Percentiles rank a stretch among this genome's conserved stretches.
phyloP scores from a whole-genome alignment of 768 basidiomycete genomes.

The Chalciporus chontae region DNA sequence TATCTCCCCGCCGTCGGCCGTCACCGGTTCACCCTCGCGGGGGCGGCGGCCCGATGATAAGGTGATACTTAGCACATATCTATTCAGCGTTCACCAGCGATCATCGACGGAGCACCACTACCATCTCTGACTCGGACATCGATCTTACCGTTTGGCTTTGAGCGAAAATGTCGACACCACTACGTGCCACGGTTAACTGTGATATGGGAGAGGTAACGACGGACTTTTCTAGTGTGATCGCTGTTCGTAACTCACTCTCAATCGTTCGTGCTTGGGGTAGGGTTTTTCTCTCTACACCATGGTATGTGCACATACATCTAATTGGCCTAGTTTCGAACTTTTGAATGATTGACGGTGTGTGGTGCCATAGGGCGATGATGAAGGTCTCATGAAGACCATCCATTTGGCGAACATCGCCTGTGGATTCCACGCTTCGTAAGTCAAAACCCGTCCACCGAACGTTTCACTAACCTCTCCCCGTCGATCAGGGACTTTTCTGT shows the following conservation, averaged over 20 bases:
- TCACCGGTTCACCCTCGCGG: no score
- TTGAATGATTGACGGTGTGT: no score
- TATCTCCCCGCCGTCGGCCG: background rate
- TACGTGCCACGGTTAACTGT: slow-evolving; percentile 47
- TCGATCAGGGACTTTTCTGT: slow-evolving; percentile 54
- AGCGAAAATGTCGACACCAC: slow-evolving; percentile 17
- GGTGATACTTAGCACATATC: no score
- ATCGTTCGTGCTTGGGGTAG: slow-evolving; percentile 22
- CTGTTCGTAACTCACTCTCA: background rate
- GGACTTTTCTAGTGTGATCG: background rate
- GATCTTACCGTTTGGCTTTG: no score
- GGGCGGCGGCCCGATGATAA: no score
- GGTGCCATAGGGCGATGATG: slow-evolving; percentile 45
- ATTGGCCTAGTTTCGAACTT: no score
- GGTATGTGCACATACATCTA: slow-evolving; percentile 23
- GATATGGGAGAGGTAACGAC: slow-evolving; percentile 51
- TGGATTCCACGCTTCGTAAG: slow-evolving; percentile 64
- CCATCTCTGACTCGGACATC: no score
- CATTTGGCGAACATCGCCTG: slow-evolving; percentile 64
- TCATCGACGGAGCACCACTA: no score
- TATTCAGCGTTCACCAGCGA: no score
- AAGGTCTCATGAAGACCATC: slow-evolving; percentile 51
- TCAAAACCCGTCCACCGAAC: background rate
- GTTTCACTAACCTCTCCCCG: background rate
- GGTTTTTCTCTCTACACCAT: slow-evolving; percentile 50